phyloP scores from a whole-genome alignment of 163 green algal genomes.

The Volvox carteri region DNA sequence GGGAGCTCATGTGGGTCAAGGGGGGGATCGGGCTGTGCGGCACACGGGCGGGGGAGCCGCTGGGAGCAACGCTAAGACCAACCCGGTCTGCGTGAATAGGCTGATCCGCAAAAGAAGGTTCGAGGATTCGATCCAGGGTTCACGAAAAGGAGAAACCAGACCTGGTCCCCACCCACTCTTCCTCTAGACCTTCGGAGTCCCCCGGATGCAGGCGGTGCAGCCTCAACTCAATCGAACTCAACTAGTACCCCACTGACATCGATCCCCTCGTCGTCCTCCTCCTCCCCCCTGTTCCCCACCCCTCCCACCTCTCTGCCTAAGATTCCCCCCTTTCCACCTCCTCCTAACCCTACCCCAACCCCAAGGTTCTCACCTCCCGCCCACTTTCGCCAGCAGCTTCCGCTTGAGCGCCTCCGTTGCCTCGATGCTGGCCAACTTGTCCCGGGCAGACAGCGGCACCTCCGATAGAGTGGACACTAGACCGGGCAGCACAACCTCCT shows the following conservation, averaged over 20 bases:
- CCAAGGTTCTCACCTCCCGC: neutral
- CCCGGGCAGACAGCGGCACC: slow-evolving; percentile 23
- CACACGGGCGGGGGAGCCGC: too few species aligned
- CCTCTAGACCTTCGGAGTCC: too few species aligned
- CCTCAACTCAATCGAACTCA: neutral
- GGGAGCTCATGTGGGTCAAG: too few species aligned
- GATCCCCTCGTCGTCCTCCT: neutral
- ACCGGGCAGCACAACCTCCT: slow-evolving; percentile 52
- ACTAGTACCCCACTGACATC: neutral
- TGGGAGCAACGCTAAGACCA: too few species aligned
- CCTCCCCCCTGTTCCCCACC: neutral
- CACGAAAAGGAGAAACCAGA: too few species aligned
- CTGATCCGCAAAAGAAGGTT: too few species aligned
- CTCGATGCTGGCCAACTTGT: slow-evolving; percentile 52
- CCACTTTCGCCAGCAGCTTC: slow-evolving; percentile 41
- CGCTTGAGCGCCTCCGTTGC: slow-evolving; percentile 54
- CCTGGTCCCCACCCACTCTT: too few species aligned
- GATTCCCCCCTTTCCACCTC: neutral
- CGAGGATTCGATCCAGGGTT: too few species aligned
- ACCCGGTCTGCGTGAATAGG: too few species aligned
- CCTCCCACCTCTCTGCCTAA: neutral
- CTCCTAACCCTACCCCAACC: neutral
- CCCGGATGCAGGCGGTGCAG: too few species aligned
- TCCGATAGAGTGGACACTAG: slow-evolving; percentile 46
- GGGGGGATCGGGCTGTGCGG: too few species aligned